A percentile compares a stretch with the other conserved stretches of the same genome.
phyloP scores from a whole-genome alignment of 2,329 filamentous ascomycete species.

The Sordariomycetes sp. region DNA sequence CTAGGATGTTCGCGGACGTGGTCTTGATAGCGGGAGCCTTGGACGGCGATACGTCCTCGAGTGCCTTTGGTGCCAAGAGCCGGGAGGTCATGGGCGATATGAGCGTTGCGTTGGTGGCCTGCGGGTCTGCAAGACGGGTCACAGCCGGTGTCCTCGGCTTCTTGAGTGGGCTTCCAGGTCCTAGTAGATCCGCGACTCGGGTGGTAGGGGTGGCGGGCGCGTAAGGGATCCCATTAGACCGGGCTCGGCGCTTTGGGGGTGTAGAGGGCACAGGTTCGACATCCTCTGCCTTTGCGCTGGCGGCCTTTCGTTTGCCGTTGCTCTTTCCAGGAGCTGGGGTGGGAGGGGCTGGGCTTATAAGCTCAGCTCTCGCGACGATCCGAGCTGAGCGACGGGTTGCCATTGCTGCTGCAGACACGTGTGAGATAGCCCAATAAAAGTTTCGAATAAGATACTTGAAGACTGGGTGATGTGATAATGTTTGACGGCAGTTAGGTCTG shows the following conservation, averaged over 20 bases:
- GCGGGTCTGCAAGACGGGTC: slow-evolving; percentile 1
- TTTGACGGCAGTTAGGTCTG: background rate
- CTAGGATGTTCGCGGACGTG: slow-evolving; percentile 62
- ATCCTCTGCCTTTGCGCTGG: background rate
- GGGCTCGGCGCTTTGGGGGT: background rate
- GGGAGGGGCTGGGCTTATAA: background rate
- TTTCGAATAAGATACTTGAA: background rate
- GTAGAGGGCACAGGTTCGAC: background rate
- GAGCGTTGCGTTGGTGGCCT: slow-evolving; percentile 21
- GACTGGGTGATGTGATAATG: background rate
- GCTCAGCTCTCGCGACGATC: slow-evolving; percentile 1
- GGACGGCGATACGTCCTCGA: slow-evolving; percentile 17
- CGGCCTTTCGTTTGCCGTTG: background rate
- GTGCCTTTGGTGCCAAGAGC: slow-evolving; percentile 36
- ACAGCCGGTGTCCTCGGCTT: background rate
- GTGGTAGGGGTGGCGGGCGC: background rate
- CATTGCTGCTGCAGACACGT: background rate
- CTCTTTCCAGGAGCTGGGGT: background rate
- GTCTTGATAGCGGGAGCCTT: slow-evolving; percentile 20
- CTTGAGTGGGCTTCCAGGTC: background rate
- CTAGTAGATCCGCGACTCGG: background rate
- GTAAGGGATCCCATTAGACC: background rate
- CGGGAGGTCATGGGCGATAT: slow-evolving; percentile 62
- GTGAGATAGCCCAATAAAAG: background rate
- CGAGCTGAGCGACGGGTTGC: slow-evolving; percentile 4